Evolutionary conservation across 345 rosid genomes (phyloP), one percentile per base, ranked within the genome.

Genomic region (Sonneratia alba): DNA sequence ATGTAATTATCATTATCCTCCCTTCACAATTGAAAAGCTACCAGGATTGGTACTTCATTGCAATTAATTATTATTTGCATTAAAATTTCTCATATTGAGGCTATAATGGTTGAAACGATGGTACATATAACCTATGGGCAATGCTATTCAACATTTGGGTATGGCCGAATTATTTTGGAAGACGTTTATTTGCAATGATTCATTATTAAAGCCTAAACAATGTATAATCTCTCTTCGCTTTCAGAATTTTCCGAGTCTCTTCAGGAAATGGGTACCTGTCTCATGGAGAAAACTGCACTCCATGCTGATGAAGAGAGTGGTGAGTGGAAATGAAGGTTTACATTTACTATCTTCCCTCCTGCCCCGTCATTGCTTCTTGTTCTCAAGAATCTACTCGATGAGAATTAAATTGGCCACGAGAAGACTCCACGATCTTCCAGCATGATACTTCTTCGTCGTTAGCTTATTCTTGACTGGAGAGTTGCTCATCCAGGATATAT

Each of bases 161-260:
- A 42, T 42, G 45, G 10, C 10, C 10, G 45, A 42, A 42, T 42
- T 2, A 42, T 24, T 55, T 5, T 55, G 19, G 24, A 55, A 55
- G 61, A 21, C 61, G 1, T 55, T 21, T 55, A 55, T 55, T 55
- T 55, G 24, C 61, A 55, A 55, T 19, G 61, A 3, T 55, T 8
- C 7, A 55, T 55, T 55, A 3, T 19, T 55, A 53, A 16, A 53
- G 6, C 24, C 38, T 7, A 18, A 67, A 67, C 27, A 22, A 19
- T 40, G 0, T 37, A 24, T 9, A 27, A 8, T 68, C 36, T 68
- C 49, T 68, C 78, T 76, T 3, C 69, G 38, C 56, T 77, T 75
- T 70, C 86, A 96, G 98, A 96, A 81, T 96, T 96, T 81, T 92
- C 99, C 4, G 99, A 92, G 75, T 91, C 99, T 3, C 77, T 96